These are phyloP conservation scores for Erodium trifolium DNA, from an alignment of 441 rosid species.

Conservation along the genomic window DNA sequence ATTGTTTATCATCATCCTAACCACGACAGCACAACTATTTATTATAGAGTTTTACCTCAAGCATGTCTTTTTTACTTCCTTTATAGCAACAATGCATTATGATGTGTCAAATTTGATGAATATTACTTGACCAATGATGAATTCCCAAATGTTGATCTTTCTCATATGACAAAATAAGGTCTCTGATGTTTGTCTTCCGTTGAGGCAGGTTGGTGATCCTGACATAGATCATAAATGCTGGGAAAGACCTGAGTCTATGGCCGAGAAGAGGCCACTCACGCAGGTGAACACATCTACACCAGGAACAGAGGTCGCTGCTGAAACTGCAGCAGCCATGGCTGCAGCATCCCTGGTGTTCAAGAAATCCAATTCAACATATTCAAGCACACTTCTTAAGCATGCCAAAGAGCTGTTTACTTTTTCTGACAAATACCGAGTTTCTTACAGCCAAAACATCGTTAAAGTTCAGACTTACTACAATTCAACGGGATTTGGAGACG, in stretches of 20 bases:
- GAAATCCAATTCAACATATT: conserved; percentile 44
- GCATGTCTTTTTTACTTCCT: background rate
- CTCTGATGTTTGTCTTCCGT: conserved; percentile 3
- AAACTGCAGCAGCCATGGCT: conserved; percentile 95
- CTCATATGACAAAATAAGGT: background rate
- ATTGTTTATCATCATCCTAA: background rate
- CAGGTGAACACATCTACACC: conserved; percentile 58
- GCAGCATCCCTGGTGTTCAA: conserved; percentile 87
- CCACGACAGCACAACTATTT: background rate
- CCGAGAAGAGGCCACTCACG: conserved; percentile 61
- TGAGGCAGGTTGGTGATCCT: conserved; percentile 79
- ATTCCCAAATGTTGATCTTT: background rate
- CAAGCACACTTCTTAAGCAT: conserved; percentile 64
- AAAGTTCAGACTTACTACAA: conserved; percentile 58
- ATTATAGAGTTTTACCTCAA: background rate
- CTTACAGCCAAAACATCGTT: conserved; percentile 60
- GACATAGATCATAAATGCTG: conserved; percentile 69
- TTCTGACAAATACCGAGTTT: conserved; percentile 52
- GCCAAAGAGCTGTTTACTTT: conserved; percentile 69
- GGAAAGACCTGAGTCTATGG: conserved; percentile 87
- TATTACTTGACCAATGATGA: background rate
- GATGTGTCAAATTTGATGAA: background rate
- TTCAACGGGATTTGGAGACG: conserved; percentile 81
- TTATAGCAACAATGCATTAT: background rate
- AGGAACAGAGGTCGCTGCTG: conserved; percentile 93